Evolutionary conservation across 768 basidiomycete genomes (phyloP).

Genomic region (Tephrocybe sp.): DNA sequence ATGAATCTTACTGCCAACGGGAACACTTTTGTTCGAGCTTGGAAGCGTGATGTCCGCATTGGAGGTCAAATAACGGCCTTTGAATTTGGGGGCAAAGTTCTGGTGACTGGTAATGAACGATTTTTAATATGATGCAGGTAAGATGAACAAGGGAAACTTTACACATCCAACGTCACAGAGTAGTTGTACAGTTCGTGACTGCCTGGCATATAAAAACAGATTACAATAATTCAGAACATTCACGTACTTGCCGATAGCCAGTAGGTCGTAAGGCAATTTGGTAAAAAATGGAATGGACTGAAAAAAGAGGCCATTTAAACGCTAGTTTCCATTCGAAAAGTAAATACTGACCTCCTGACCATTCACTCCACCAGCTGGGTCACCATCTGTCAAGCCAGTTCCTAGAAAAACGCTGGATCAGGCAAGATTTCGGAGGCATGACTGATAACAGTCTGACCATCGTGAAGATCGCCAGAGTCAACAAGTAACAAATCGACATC

Average conservation of each 20-base stretch:
- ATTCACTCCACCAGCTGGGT: constrained; percentile 66
- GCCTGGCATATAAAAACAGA: no score
- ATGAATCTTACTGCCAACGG: constrained; percentile 35
- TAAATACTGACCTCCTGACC: constrained; percentile 57
- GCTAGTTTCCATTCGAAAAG: no score
- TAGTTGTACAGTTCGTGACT: constrained; percentile 86
- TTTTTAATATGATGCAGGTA: constrained; percentile 25
- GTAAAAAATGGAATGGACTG: constrained; percentile 77
- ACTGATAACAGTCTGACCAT: constrained; percentile 38
- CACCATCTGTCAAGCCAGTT: constrained; percentile 79
- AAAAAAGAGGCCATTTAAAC: neutral
- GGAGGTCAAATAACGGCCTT: constrained; percentile 77
- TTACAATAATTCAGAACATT: no score
- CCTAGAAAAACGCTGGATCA: constrained; percentile 33
- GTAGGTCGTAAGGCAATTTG: constrained; percentile 75
- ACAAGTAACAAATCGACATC: constrained; percentile 84
- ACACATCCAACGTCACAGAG: constrained; percentile 19
- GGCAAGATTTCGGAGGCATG: neutral
- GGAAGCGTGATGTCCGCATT: constrained; percentile 81
- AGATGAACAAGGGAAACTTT: neutral
- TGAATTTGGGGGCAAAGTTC: constrained; percentile 63
- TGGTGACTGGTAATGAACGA: constrained; percentile 40
- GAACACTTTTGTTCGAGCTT: constrained; percentile 36
- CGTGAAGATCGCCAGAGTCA: constrained; percentile 79
- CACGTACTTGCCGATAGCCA: constrained; percentile 81